Conservation (phyloP, 2,329 filamentous ascomycete species). For the Ascochyta viciae-villosae region DNA sequence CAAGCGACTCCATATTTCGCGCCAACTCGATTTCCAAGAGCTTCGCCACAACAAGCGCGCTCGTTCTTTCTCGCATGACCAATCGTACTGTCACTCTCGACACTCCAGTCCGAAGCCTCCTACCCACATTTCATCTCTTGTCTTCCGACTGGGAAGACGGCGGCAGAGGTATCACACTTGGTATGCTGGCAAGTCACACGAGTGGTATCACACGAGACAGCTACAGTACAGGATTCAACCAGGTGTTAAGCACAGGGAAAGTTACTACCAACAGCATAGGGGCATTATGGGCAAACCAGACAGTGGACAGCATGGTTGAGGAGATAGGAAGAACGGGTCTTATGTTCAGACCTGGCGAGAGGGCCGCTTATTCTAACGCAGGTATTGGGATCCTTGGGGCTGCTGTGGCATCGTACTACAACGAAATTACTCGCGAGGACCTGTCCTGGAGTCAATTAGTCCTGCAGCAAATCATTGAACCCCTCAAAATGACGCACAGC, state of each 20-base stretch:
- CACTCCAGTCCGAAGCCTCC: slow-evolving; percentile 29
- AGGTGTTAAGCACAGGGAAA: slow-evolving; percentile 32
- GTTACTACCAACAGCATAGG: slow-evolving; percentile 36
- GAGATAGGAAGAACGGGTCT: slow-evolving; percentile 25
- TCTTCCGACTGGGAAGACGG: slow-evolving; percentile 39
- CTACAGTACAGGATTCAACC: slow-evolving; percentile 41
- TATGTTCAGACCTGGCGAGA: slow-evolving; percentile 42
- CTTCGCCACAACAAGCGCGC: slow-evolving; percentile 33
- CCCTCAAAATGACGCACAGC: slow-evolving; percentile 26
- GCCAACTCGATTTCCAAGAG: slow-evolving; percentile 41
- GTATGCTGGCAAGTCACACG: slow-evolving; percentile 44
- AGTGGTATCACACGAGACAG: slow-evolving; percentile 39
- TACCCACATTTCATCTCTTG: slow-evolving; percentile 34
- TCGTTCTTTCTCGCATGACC: slow-evolving; percentile 23
- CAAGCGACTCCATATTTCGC: slow-evolving; percentile 41
- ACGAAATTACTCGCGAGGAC: slow-evolving; percentile 22
- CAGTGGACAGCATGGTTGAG: slow-evolving; percentile 28
- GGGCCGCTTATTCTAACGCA: slow-evolving; percentile 41
- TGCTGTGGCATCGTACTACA: slow-evolving; percentile 36
- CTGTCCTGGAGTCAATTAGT: slow-evolving; percentile 34
- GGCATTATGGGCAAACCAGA: slow-evolving; percentile 32
- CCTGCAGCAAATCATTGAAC: slow-evolving; percentile 26
- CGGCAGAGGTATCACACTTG: slow-evolving; percentile 41
- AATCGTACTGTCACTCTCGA: slow-evolving; percentile 20
- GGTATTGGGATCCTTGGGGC: slow-evolving; percentile 38